phyloP scores from a whole-genome alignment of 345 rosid species.

The Arabidopsis suecica region DNA sequence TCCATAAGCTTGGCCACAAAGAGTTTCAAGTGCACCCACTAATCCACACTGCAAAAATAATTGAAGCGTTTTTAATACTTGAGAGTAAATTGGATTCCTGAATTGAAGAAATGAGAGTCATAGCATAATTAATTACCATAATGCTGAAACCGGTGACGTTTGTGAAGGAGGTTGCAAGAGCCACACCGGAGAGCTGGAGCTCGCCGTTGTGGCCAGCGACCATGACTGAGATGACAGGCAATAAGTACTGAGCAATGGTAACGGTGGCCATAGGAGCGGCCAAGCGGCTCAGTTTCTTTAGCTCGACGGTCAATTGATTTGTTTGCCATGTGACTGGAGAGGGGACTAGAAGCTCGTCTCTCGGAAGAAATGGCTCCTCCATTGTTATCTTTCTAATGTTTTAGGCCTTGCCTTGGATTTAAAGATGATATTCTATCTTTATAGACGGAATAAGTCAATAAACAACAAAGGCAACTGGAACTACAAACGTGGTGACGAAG shows the following conservation, averaged over 20 bases:
- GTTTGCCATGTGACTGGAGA: neutral
- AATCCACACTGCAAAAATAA: constrained; percentile 29
- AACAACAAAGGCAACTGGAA: neutral
- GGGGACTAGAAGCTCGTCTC: neutral
- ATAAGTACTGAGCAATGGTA: constrained; percentile 19
- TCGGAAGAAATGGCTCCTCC: constrained; percentile 9
- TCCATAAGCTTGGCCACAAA: constrained; percentile 48
- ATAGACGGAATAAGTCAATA: neutral
- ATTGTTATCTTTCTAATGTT: neutral
- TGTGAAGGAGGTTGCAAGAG: constrained; percentile 21
- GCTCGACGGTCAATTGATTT: neutral
- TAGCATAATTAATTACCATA: constrained; percentile 6
- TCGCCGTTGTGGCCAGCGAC: constrained; percentile 26
- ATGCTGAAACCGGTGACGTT: constrained; percentile 23
- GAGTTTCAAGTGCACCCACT: constrained; percentile 43
- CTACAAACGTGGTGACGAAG: neutral
- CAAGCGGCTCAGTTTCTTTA: constrained; percentile 9
- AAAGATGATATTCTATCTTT: neutral
- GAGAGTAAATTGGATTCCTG: neutral
- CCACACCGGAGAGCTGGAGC: constrained; percentile 34
- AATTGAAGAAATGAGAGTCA: constrained; percentile 10
- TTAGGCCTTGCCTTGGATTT: neutral
- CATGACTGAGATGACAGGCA: constrained; percentile 24
- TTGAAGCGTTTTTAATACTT: neutral
- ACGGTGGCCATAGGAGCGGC: constrained; percentile 33